phyloP scores from a whole-genome alignment of 371 early-diverging fungal genomes.

The Umbelopsis sp. region DNA sequence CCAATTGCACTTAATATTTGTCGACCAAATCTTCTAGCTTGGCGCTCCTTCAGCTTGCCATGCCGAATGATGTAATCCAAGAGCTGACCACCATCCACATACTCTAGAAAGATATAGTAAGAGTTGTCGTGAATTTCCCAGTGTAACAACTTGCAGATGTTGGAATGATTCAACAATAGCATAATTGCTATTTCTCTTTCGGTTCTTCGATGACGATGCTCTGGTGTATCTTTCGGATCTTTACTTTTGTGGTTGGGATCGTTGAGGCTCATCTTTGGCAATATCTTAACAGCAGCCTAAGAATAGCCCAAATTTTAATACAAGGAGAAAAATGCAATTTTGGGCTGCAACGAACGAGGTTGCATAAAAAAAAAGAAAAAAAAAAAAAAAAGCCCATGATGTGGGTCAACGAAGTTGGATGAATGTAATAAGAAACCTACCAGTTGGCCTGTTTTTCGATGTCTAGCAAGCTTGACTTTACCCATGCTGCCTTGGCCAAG shows the following conservation, averaged over 20 bases:
- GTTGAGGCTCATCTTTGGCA: constrained; percentile 32
- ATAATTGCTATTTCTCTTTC: constrained; percentile 82
- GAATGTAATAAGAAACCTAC: neutral
- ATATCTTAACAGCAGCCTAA: constrained; percentile 17
- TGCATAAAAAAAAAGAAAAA: neutral
- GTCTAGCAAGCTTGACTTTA: constrained; percentile 15
- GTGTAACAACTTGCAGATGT: constrained; percentile 59
- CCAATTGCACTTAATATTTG: constrained; percentile 84
- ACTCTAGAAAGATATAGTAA: constrained; percentile 89
- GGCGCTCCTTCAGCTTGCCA: constrained; percentile 69
- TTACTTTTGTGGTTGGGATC: constrained; percentile 43
- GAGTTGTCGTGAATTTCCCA: constrained; percentile 42
- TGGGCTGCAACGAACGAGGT: neutral
- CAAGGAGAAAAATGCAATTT: neutral
- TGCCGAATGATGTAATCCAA: constrained; percentile 78
- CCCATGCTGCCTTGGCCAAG: constrained; percentile 21
- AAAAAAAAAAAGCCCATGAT: neutral
- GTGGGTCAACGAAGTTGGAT: neutral
- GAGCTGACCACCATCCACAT: constrained; percentile 75
- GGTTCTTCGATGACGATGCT: constrained; percentile 69
- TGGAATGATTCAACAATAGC: constrained; percentile 81
- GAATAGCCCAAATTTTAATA: neutral
- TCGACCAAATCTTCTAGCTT: constrained; percentile 75
- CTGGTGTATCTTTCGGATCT: constrained; percentile 9
- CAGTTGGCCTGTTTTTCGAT: constrained; percentile 6